Evolutionary conservation across 208 protist species (phyloP).

Genomic region (Angomonas deanei): DNA sequence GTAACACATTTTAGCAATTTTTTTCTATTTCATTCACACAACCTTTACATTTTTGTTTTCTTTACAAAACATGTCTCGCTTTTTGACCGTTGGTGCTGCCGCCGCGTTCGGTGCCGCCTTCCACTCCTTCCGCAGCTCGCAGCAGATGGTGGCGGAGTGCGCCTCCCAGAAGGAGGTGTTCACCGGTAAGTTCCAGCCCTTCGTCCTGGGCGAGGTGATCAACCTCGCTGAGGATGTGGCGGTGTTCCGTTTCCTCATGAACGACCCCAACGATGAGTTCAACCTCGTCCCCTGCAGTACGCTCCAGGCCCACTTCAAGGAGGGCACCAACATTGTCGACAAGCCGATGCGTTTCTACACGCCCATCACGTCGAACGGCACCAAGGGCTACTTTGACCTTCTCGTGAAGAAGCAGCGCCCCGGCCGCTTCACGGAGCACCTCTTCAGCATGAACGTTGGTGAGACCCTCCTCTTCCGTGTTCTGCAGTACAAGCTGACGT

Average conservation of each 20-base stretch:
- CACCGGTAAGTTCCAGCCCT: constrained; percentile 68
- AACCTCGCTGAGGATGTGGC: constrained; percentile 83
- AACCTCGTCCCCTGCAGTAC: constrained; percentile 74
- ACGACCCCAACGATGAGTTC: constrained; percentile 57
- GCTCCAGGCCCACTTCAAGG: constrained; percentile 78
- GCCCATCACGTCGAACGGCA: constrained; percentile 81
- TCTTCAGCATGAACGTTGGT: constrained; percentile 80
- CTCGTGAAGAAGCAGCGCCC: constrained; percentile 80
- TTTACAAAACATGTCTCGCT: constrained; percentile 34
- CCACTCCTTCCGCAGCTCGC: constrained; percentile 42
- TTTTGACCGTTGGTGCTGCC: constrained; percentile 51
- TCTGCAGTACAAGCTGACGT: constrained; percentile 77
- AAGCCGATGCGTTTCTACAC: constrained; percentile 89
- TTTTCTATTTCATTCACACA: constrained; percentile 7
- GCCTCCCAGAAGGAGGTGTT: constrained; percentile 32
- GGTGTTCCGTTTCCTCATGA: constrained; percentile 83
- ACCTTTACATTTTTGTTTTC: constrained; percentile 8
- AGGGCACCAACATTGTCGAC: constrained; percentile 73
- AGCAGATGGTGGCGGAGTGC: constrained; percentile 35
- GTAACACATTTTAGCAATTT: too few species aligned
- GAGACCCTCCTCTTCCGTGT: constrained; percentile 75
- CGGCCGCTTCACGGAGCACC: constrained; percentile 79
- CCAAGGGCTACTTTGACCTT: constrained; percentile 87
- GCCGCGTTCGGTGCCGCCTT: constrained; percentile 59
- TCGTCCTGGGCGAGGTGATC: constrained; percentile 79